Conservation (phyloP, 2,329 filamentous ascomycete genomes). For the Alternaria incomplexa region DNA sequence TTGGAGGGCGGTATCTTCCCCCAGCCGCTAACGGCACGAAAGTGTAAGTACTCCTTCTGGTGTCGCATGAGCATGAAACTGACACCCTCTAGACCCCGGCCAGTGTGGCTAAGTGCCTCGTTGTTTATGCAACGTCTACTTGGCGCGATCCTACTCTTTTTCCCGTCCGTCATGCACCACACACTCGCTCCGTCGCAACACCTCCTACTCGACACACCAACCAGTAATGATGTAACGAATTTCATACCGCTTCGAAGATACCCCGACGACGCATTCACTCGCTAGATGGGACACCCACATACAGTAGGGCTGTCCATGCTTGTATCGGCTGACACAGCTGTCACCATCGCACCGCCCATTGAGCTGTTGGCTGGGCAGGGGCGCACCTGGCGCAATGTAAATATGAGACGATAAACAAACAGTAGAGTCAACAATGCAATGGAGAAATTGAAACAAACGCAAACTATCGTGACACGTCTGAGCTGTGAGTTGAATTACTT, state of each 20-base stretch:
- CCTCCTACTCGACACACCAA: not conserved
- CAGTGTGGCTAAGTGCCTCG: constrained; percentile 39
- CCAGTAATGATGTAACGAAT: constrained; percentile 29
- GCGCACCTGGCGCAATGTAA: constrained; percentile 1
- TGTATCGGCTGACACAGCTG: not conserved
- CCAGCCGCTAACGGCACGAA: constrained; percentile 48
- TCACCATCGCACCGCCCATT: not conserved
- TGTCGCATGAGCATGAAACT: constrained; percentile 7
- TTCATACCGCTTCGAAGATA: constrained; percentile 31
- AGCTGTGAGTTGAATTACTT: not conserved
- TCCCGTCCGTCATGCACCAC: constrained; percentile 5
- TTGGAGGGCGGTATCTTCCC: constrained; percentile 57
- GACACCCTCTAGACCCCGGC: constrained; percentile 36
- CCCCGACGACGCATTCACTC: constrained; percentile 31
- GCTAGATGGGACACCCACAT: constrained; percentile 14
- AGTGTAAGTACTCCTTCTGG: constrained; percentile 41
- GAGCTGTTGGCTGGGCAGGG: not conserved
- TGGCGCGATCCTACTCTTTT: constrained; percentile 12
- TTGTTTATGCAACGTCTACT: not conserved
- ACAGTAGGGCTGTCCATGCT: not conserved
- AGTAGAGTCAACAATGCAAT: not conserved
- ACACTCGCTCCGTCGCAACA: constrained; percentile 23
- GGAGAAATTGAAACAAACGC: constrained; percentile 1
- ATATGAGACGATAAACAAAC: constrained; percentile 5
- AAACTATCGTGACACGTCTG: not conserved